Evolutionary conservation across 164 flowering plant genomes (phyloP).

Genomic region (Nymphaea colorata): DNA sequence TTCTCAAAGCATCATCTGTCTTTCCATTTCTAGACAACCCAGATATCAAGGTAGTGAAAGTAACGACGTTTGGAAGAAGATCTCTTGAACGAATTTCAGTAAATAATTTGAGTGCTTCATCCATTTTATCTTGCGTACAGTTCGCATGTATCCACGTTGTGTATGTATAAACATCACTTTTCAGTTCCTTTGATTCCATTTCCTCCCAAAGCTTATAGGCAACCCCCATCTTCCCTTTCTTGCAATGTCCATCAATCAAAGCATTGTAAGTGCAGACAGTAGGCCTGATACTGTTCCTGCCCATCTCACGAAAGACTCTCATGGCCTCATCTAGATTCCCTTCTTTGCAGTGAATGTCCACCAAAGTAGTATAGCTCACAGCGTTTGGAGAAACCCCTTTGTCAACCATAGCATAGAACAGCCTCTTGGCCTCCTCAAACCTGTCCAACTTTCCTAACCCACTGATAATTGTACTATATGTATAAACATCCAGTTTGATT

Average conservation of each 20-base stretch:
- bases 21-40: slow-evolving; percentile 65
- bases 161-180: slow-evolving; percentile 55
- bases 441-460: slow-evolving; percentile 28
- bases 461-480: slow-evolving; percentile 24
- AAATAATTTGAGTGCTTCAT: slow-evolving; percentile 40
- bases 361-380: slow-evolving; percentile 39
- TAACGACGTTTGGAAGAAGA: slow-evolving; percentile 24
- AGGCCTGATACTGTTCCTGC: slow-evolving; percentile 35
- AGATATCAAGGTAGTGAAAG: slow-evolving; percentile 53
- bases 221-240: slow-evolving; percentile 44
- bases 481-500: slow-evolving; percentile 18
- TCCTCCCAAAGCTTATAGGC: slow-evolving; percentile 36
- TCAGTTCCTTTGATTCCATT: slow-evolving; percentile 40
- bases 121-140: slow-evolving; percentile 44
- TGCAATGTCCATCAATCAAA: slow-evolving; percentile 48
- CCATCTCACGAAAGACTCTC: slow-evolving; percentile 47
- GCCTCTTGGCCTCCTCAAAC: slow-evolving; percentile 33
- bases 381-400: slow-evolving; percentile 28
- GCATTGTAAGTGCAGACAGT: slow-evolving; percentile 48
- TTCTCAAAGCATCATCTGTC: slow-evolving; percentile 55
- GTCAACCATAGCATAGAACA: slow-evolving; percentile 28
- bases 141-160: slow-evolving; percentile 62
- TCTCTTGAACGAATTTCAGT: slow-evolving; percentile 37
- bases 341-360: slow-evolving; percentile 59
- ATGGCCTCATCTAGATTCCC: slow-evolving; percentile 57